Evolutionary conservation across 164 flowering plant genomes (phyloP), one percentile per base, ranked within the genome.

Genomic region (Malania oleifera): DNA sequence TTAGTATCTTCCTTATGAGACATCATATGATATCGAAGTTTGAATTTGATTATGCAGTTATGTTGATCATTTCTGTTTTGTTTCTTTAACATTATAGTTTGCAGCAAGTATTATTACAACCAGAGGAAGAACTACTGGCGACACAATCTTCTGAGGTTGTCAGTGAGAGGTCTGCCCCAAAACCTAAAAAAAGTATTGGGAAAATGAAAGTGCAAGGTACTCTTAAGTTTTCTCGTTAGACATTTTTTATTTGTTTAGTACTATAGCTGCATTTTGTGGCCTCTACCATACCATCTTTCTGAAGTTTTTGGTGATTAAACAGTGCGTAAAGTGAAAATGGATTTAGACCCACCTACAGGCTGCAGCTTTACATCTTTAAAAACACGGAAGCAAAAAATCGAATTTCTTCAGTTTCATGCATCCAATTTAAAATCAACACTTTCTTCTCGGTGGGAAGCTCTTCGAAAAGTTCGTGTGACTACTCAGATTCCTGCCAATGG

Each of bases 201-300:
- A 91, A 82, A 73, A 79, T 91, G 86, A 91, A 85, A 75, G 93
- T 89, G 38, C 95, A 91, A 91, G 98, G 96, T 89, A 74, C 10
- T 27, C 8, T 31, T 10, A 18, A n/a, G n/a, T n/a, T n/a, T 57
- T 38, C 29, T 26, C 35, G 60, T 15, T 20, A 39, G 26, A 23
- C 19, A 28, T n/a, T 54, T 24, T 47, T 48, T 34, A 48, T 6
- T 48, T 2, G 23, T 19, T 11, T 26, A 34, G 17, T 27, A 9
- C 41, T 56, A 17, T 5, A 47, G 22, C 5, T 20, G 4, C 51
- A 51, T 56, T 70, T n/a, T n/a, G n/a, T n/a, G n/a, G n/a, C n/a
- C n/a, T n/a, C n/a, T n/a, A n/a, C n/a, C n/a, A n/a, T n/a, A n/a
- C n/a, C n/a, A n/a, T n/a, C n/a, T n/a, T n/a, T n/a, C n/a, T n/a